phyloP scores from a whole-genome alignment of 176 grass and related monocot species.

The Ananas comosus region DNA sequence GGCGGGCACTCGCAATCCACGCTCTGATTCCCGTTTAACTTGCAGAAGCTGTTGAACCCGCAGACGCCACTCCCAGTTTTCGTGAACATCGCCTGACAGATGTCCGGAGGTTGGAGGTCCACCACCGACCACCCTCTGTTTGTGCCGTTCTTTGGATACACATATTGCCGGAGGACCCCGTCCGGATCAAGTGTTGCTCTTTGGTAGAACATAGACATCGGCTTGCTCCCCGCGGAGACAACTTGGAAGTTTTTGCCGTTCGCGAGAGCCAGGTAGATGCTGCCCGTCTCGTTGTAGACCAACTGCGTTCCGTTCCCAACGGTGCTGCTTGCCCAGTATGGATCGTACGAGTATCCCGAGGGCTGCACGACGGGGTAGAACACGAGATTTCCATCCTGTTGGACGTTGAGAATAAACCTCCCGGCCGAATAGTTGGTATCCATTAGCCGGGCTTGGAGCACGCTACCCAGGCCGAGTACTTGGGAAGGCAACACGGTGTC shows the following conservation, averaged over 20 bases:
- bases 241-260: background rate
- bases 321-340: slow-evolving; percentile 26
- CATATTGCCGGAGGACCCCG: slow-evolving; percentile 45
- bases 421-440: slow-evolving; percentile 31
- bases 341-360: slow-evolving; percentile 5
- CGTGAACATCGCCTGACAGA: background rate
- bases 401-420: slow-evolving; percentile 25
- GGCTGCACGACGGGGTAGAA: slow-evolving; percentile 15
- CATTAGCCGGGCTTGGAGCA: slow-evolving; percentile 23
- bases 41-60: slow-evolving; percentile 34
- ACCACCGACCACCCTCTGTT: slow-evolving; percentile 21
- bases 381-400: slow-evolving; percentile 8
- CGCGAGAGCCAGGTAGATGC: slow-evolving; percentile 13
- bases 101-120: slow-evolving; percentile 7
- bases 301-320: slow-evolving; percentile 16
- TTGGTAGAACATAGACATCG: slow-evolving; percentile 24
- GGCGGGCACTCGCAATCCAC: slow-evolving; percentile 28
- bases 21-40: background rate
- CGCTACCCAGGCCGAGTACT: background rate
- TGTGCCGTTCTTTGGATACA: slow-evolving; percentile 26
- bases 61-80: slow-evolving; percentile 13
- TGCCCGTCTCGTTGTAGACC: slow-evolving; percentile 35
- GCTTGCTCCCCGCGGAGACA: background rate
- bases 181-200: slow-evolving; percentile 45
- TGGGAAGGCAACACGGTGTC: slow-evolving; percentile 47